phyloP scores from a whole-genome alignment of 2,329 filamentous ascomycete genomes.

The Neodidymelliopsis sp. region DNA sequence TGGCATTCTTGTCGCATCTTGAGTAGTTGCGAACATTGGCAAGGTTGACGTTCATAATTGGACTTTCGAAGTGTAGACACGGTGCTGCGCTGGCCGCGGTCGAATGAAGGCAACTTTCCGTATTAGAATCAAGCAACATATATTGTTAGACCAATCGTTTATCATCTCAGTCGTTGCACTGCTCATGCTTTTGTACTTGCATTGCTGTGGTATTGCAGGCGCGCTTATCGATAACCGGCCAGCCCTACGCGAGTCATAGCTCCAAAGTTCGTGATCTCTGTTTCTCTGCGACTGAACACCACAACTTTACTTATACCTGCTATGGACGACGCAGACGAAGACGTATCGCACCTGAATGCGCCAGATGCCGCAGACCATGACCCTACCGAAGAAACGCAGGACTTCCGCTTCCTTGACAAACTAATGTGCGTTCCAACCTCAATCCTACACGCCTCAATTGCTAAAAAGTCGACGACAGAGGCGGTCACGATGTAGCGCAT shows the following conservation, averaged over 20 bases:
- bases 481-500: constrained; percentile 31
- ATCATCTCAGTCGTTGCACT: too few relatives aligned
- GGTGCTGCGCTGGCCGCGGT: too few relatives aligned
- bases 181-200: too few relatives aligned
- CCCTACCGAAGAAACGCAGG: constrained; percentile 81
- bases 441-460: not conserved
- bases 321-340: constrained; percentile 50
- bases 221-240: constrained; percentile 11
- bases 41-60: too few relatives aligned
- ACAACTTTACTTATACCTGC: not conserved
- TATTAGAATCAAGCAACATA: too few relatives aligned
- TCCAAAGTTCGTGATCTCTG: constrained; percentile 14
- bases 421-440: constrained; percentile 56
- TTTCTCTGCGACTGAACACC: constrained; percentile 1
- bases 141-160: too few relatives aligned
- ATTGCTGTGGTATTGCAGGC: not conserved
- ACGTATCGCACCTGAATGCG: constrained; percentile 35
- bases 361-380: constrained; percentile 50
- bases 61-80: too few relatives aligned
- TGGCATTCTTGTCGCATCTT: too few relatives aligned
- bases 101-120: too few relatives aligned
- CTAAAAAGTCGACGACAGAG: constrained; percentile 6
- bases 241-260: constrained; percentile 19
- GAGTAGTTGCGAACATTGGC: too few relatives aligned
- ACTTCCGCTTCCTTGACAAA: constrained; percentile 77